Percentiles rank a stretch among this genome's conserved stretches.
Evolutionary conservation across 2,329 filamentous ascomycete species (phyloP).

Genomic region (Zelopaecilomyces penicillatus): DNA sequence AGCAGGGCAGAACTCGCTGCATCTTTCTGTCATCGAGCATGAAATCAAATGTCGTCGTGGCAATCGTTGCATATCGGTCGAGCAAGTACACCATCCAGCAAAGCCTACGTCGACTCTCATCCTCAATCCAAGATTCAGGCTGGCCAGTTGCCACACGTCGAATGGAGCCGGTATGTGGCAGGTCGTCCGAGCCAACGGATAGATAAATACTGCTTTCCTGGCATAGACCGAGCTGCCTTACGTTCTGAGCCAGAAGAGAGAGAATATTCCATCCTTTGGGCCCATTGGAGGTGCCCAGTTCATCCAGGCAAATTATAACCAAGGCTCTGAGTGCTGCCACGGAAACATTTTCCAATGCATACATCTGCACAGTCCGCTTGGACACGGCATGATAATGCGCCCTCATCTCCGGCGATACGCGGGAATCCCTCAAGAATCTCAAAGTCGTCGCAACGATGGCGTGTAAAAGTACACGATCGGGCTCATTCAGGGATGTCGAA

Average conservation of each 20-base stretch:
- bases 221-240: constrained; percentile 30
- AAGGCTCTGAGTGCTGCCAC: constrained; percentile 31
- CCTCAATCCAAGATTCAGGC: constrained; percentile 36
- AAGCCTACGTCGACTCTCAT: constrained; percentile 32
- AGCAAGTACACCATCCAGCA: constrained; percentile 39
- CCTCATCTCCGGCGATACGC: constrained; percentile 28
- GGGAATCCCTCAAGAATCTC: constrained; percentile 32
- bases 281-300: constrained; percentile 34
- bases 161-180: constrained; percentile 25
- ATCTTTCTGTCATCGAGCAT: constrained; percentile 31
- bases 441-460: constrained; percentile 37
- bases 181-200: constrained; percentile 22
- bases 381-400: constrained; percentile 31
- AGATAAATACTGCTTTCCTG: constrained; percentile 32
- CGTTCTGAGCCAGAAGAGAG: constrained; percentile 29
- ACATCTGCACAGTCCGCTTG: constrained; percentile 31
- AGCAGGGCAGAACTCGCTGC: constrained; percentile 33
- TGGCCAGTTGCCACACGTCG: constrained; percentile 25
- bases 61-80: constrained; percentile 35
- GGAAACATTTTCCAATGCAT: constrained; percentile 33
- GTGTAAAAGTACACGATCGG: constrained; percentile 32
- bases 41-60: constrained; percentile 33
- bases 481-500: constrained; percentile 29
- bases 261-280: constrained; percentile 35
- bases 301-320: constrained; percentile 33